These are phyloP conservation scores for Dendrobium huoshanense DNA, from an alignment of 106 monocot species.

Conservation along the genomic window DNA sequence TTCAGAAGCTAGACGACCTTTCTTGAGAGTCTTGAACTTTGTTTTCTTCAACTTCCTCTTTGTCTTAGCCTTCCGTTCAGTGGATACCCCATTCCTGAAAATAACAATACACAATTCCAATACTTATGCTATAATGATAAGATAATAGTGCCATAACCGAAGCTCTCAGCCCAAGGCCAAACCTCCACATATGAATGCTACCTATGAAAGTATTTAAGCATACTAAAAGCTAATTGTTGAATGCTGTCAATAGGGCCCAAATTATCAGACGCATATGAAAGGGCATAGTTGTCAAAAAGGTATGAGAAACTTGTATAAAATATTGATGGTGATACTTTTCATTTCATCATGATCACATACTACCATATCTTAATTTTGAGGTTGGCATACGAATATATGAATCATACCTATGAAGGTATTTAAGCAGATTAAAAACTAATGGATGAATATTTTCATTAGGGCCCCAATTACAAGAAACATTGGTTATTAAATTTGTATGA, in stretches of 20 bases:
- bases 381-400: neutral
- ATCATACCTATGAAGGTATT: no score
- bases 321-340: neutral
- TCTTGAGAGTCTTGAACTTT: constrained; percentile 92
- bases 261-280: neutral
- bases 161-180: neutral
- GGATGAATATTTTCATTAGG: neutral
- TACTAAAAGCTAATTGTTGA: neutral
- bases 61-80: constrained; percentile 49
- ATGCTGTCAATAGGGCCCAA: neutral
- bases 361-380: neutral
- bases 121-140: neutral
- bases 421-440: neutral
- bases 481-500: no score
- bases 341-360: neutral
- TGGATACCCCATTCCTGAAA: constrained; percentile 20
- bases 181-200: neutral
- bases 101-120: constrained; percentile 4
- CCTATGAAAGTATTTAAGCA: neutral
- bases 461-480: neutral
- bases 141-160: neutral
- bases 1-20: constrained; percentile 59
- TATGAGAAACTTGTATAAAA: no score
- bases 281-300: neutral
- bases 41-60: constrained; percentile 70